Evolutionary conservation across 352 stramenopile genomes (phyloP), one percentile per base, ranked within the genome.

Genomic region (Phytophthora litchii): DNA sequence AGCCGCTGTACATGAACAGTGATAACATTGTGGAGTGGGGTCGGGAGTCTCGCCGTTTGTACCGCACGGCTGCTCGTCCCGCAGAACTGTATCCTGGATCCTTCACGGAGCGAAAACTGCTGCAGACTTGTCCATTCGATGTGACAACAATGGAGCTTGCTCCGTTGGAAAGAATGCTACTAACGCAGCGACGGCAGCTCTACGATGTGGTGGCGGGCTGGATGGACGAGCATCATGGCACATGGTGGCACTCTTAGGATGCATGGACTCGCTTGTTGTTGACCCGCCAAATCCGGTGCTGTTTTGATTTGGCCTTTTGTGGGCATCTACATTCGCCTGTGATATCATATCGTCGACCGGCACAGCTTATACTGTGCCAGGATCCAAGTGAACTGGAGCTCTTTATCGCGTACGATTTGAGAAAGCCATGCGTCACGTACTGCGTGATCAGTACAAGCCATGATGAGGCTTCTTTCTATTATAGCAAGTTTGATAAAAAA

Each of bases 1-100:
- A 66, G 34, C 61, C 49, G 36, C 58, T 84, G 47, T 85, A 85
- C 51, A 78, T 78, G 46, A 85, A 85, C 57, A 85, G 75, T 46
- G 70, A 85, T 46, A 58, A 74, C 40, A 74, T 85, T 43, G 47
- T 82, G 9, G 47, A 67, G 16, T 79, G 62, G 65, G 54, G 65
- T 34, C 48, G 40, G 13, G 46, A 51, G 9, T 37, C 34, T 37
- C 50, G 48, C 10, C 60, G 36, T 10, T 31, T 79, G 44, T 78
- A 74, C 40, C 60, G 62, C 29, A 72, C 69, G 7, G 38, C 37
- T 50, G 67, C 74, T 50, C 63, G 66, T 9, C 56, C 51, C 13
- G 69, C 61, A 19, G 54, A 60, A 16, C 14, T 72, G 9, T 81
- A 71, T 66, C 69, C 71, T 0, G 74, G 74, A 19, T 75, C 67